phyloP scores from a whole-genome alignment of 306 rosid species.

The Pterocarpus macrocarpus region DNA sequence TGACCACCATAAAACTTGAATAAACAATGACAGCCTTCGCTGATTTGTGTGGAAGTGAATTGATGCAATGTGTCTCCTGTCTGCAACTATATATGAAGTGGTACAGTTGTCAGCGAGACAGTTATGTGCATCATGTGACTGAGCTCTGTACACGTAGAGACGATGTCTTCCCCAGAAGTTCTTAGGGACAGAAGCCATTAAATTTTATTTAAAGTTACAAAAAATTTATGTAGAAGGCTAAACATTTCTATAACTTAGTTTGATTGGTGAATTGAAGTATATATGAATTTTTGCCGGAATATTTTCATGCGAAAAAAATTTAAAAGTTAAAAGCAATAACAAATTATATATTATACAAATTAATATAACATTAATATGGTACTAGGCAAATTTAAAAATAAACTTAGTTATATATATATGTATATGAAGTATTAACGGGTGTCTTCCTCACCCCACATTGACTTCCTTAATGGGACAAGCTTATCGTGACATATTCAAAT shows the following conservation, averaged over 20 bases:
- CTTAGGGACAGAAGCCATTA: background rate
- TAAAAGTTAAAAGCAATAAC: too few relatives aligned
- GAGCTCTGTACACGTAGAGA: background rate
- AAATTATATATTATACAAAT: too few relatives aligned
- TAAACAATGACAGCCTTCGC: background rate
- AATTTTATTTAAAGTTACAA: background rate
- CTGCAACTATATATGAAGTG: background rate
- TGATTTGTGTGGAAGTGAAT: conserved; percentile 15
- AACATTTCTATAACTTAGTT: background rate
- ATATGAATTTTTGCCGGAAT: too few relatives aligned
- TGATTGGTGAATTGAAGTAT: too few relatives aligned
- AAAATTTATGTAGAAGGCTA: background rate
- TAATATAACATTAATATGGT: too few relatives aligned
- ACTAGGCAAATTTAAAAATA: too few relatives aligned
- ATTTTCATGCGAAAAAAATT: too few relatives aligned
- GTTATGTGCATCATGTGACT: conserved; percentile 23
- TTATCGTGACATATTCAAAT: too few relatives aligned
- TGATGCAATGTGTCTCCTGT: background rate
- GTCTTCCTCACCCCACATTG: too few relatives aligned
- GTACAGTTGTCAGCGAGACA: background rate
- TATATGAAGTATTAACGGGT: too few relatives aligned
- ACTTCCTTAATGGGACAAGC: too few relatives aligned
- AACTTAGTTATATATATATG: too few relatives aligned
- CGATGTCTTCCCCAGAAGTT: background rate
- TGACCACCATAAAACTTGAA: background rate